Percentiles rank a stretch among this genome's conserved stretches.
These are phyloP conservation scores for Aschersonia sp. DNA, from an alignment of 2,329 filamentous ascomycete species.

Conservation along the genomic window DNA sequence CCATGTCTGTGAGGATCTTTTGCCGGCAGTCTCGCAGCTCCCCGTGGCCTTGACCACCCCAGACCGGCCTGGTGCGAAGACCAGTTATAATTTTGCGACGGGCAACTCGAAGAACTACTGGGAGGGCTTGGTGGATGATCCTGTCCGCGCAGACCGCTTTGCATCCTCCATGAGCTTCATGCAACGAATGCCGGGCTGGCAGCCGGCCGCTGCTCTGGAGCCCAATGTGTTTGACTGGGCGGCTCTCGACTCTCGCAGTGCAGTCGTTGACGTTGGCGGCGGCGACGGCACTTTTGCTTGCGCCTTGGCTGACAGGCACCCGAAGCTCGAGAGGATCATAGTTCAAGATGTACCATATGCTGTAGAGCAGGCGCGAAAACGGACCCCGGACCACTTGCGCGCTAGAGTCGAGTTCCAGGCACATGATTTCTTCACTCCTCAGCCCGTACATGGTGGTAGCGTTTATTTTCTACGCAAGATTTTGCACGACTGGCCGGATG, in stretches of 20 bases:
- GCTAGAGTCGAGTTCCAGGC: neutral
- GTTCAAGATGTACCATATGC: neutral
- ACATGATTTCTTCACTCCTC: neutral
- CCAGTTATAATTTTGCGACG: neutral
- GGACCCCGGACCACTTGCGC: neutral
- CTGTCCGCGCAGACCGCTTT: neutral
- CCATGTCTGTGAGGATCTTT: neutral
- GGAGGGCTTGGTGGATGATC: neutral
- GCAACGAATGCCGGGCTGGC: neutral
- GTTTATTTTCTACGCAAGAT: neutral
- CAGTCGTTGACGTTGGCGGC: neutral
- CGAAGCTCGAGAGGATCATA: neutral
- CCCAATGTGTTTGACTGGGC: neutral
- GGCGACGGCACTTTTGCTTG: neutral
- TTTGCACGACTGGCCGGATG: neutral
- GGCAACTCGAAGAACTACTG: neutral
- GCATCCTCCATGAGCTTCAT: neutral
- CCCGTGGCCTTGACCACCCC: neutral
- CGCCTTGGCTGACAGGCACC: neutral
- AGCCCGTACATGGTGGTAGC: neutral
- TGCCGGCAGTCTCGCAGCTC: neutral
- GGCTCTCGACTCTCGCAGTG: neutral
- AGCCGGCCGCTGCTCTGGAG: neutral
- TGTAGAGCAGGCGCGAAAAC: neutral
- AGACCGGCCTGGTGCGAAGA: neutral